Base-by-base conservation (phyloP, 1,139 yeast genomes). In the Nakaseomyces uthaithaninus region DNA sequence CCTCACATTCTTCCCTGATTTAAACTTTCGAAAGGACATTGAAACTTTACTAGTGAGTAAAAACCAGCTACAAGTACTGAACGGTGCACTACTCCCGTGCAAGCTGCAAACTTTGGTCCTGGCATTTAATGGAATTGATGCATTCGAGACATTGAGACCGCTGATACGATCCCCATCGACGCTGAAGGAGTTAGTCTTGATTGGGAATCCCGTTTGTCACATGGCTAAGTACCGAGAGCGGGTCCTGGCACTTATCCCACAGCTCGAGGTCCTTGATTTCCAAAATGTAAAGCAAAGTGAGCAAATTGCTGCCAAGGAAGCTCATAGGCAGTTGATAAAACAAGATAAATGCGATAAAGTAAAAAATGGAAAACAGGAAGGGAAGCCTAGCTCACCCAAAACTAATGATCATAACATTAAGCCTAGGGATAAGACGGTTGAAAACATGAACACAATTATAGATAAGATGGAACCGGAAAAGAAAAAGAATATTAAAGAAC, bases 221-320 rank as follows among this genome's bases (percentile, higher is more conserved):
- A 51, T 64, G n/a, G 66, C 69, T 16, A 57, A 80, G 51, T 87
- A 86, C 55, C 65, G 95, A 40, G 50, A 65, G 11, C 73, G 74
- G 54, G 57, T 78, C 2, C 66, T 85, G 2, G 75, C 84, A 77
- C 52, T 74, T 10, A 50, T 81, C 4, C 95, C 95, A 0, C 57
- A 67, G 1, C 57, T 89, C 38, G 65, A 70, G 38, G 69, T 80
- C 0, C 58, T 89, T 34, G 96, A 89, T 57, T 83, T 77, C 50
- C 67, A 69, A 38, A 75, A 74, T 48, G 74, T 89, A 11, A 77
- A 71, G 42, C 66, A 68, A 3, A 45, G 46, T 1, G 95, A 87
- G 53, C 25, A 77, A 78, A 0, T 42, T 24, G 5, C 64, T 61
- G 49, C 53, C 11, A 22, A 31, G 6, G 34, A 20, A 7, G 16